Evolutionary conservation across 176 grass and related monocot genomes (phyloP), one percentile per base, ranked within the genome.

Genomic region (Cymbopogon citratus): DNA sequence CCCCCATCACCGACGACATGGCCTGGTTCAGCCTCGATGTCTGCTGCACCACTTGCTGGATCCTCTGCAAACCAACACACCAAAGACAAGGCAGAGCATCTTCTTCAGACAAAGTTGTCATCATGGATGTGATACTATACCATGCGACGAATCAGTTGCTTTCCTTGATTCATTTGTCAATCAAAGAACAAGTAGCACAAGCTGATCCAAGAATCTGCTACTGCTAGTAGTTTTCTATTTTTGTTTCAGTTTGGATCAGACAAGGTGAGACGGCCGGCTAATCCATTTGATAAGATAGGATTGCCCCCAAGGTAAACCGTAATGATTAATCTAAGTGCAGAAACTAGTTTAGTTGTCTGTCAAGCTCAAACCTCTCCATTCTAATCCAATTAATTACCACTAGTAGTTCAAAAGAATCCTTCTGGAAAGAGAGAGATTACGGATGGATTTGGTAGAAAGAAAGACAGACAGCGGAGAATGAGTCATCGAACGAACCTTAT

Each of bases 11-110:
- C 2, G 92, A 90, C 26, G 92, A 85, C 67, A 95, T 87, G 31
- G 92, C 90, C 61, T 98, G 95, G 81, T 98, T 98, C 84, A 98
- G 86, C 88, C 90, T 92, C 4, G 86, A 87, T 9, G 95, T 89
- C 75, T 91, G 88, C 86, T 95, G 92, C 87, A 93, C 88, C 75
- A 88, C 86, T 62, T 98, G 86, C 82, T 91, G 90, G 40, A 98
- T 86, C 29, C 90, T 91, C 95, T 98, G 92, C 81, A 89, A 9
- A 84, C 74, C 49, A n/a, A 84, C n/a, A 71, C 15, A 21, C 74
- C 2, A 56, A n/a, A 21, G 7, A 19, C 5, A 63, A 77, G 45
- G 15, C 69, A 84, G 65, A n/a, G 19, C 41, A 80, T 84, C 44
- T 76, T 52, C 34, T 9, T 84, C 66, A 64, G 23, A 18, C 1